Evolutionary conservation across 441 rosid genomes (phyloP).

Genomic region (Populus tomentosa): DNA sequence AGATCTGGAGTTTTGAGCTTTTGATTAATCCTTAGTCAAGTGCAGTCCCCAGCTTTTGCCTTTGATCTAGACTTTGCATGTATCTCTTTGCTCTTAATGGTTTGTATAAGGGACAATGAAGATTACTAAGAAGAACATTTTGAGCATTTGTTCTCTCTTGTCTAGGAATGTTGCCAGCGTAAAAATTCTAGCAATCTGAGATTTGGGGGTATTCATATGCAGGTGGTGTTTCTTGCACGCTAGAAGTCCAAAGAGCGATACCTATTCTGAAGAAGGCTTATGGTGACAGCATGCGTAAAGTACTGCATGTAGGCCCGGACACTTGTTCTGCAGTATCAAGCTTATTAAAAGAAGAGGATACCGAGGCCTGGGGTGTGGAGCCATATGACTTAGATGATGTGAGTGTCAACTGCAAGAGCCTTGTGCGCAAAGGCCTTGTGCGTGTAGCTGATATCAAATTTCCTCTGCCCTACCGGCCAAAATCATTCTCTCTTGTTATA

Average conservation of each 20-base stretch:
- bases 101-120: not conserved
- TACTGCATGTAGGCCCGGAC: slow-evolving; percentile 63
- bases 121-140: not conserved
- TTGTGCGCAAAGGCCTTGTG: slow-evolving; percentile 59
- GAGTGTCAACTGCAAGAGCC: slow-evolving; percentile 47
- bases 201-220: slow-evolving; percentile 11
- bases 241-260: slow-evolving; percentile 48
- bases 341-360: slow-evolving; percentile 55
- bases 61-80: not conserved
- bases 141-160: not conserved
- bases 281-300: slow-evolving; percentile 62
- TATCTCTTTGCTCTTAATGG: not conserved
- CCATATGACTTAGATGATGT: slow-evolving; percentile 70
- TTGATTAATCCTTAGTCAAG: not conserved
- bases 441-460: slow-evolving; percentile 71
- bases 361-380: slow-evolving; percentile 70
- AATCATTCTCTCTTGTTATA: slow-evolving; percentile 61
- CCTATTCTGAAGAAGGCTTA: slow-evolving; percentile 57
- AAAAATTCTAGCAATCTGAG: not conserved
- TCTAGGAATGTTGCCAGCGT: not conserved
- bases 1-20: not conserved
- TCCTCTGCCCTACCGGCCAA: slow-evolving; percentile 55
- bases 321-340: slow-evolving; percentile 59
- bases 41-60: not conserved
- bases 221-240: slow-evolving; percentile 55